phyloP scores from a whole-genome alignment of 768 basidiomycete species.

The Boletus subcaerulescens region DNA sequence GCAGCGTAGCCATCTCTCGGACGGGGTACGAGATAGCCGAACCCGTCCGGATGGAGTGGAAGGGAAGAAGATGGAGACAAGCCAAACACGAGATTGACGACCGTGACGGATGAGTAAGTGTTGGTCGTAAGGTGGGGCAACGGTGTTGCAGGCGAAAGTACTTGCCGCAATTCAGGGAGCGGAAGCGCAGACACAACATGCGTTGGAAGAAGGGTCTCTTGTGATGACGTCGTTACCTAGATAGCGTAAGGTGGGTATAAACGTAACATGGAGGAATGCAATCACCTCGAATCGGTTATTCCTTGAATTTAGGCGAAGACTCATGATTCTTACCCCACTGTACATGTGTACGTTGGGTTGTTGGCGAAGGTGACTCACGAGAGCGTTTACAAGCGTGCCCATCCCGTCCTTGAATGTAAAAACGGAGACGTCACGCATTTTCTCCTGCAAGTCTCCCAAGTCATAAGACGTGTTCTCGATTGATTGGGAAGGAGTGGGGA shows the following conservation, averaged over 20 bases:
- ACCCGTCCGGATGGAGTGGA: conserved; percentile 76
- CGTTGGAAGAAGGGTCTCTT: conserved; percentile 41
- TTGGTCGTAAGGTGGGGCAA: conserved; percentile 71
- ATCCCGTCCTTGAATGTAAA: conserved; percentile 83
- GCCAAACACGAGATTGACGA: conserved; percentile 85
- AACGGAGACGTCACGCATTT: conserved; percentile 63
- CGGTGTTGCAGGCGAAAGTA: conserved; percentile 38
- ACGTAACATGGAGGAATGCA: neutral
- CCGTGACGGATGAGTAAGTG: conserved; percentile 76
- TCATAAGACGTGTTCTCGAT: conserved; percentile 35
- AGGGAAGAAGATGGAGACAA: conserved; percentile 33
- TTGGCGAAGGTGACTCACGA: conserved; percentile 46
- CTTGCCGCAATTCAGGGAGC: conserved; percentile 46
- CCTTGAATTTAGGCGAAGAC: conserved; percentile 32
- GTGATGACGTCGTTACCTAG: conserved; percentile 35
- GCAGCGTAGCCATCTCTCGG: conserved; percentile 52
- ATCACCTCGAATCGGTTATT: conserved; percentile 47
- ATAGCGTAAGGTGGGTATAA: neutral
- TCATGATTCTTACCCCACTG: conserved; percentile 38
- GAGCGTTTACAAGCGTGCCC: conserved; percentile 55
- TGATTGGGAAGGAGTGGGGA: conserved; percentile 8
- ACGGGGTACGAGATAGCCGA: conserved; percentile 92
- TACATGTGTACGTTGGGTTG: conserved; percentile 59
- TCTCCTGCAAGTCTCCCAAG: conserved; percentile 44
- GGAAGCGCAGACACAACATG: conserved; percentile 80